Percentiles rank a stretch among this genome's conserved stretches.
Conservation (phyloP, 805 yeast genomes). For the Komagataella mondaviorum region DNA sequence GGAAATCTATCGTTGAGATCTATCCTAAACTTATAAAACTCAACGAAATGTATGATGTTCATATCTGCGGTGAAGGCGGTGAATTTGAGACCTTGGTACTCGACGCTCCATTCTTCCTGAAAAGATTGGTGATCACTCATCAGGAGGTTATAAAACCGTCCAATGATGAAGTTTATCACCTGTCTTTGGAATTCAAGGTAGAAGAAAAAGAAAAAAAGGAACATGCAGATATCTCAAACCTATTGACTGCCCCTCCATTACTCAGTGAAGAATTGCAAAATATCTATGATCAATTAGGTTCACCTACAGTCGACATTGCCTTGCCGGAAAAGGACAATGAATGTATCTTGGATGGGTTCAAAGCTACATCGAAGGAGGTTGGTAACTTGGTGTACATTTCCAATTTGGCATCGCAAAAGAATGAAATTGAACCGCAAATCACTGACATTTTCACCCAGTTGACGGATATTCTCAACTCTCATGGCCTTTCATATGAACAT, state of each 20-base stretch:
- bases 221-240: slow-evolving; percentile 1
- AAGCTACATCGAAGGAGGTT: slow-evolving; percentile 1
- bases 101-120: slow-evolving; percentile 74
- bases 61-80: slow-evolving; percentile 98
- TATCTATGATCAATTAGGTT: neutral
- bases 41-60: slow-evolving; percentile 63
- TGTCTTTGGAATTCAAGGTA: slow-evolving; percentile 39
- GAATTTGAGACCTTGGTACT: slow-evolving; percentile 90
- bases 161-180: slow-evolving; percentile 59
- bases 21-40: slow-evolving; percentile 43
- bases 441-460: slow-evolving; percentile 34
- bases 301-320: slow-evolving; percentile 2
- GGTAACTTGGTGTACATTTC: slow-evolving; percentile 26
- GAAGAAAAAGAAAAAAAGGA: slow-evolving; percentile 19
- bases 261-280: slow-evolving; percentile 22
- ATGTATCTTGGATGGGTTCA: neutral
- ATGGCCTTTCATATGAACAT: slow-evolving; percentile 24
- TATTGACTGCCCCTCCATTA: slow-evolving; percentile 18
- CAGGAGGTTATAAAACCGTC: slow-evolving; percentile 29
- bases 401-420: slow-evolving; percentile 22
- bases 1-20: slow-evolving; percentile 48
- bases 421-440: slow-evolving; percentile 28
- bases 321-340: slow-evolving; percentile 3
- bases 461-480: slow-evolving; percentile 14
- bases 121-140: slow-evolving; percentile 27